These are phyloP conservation scores for Pestalotiopsis sp. DNA, from an alignment of 2,329 filamentous ascomycete genomes.

Conservation along the genomic window DNA sequence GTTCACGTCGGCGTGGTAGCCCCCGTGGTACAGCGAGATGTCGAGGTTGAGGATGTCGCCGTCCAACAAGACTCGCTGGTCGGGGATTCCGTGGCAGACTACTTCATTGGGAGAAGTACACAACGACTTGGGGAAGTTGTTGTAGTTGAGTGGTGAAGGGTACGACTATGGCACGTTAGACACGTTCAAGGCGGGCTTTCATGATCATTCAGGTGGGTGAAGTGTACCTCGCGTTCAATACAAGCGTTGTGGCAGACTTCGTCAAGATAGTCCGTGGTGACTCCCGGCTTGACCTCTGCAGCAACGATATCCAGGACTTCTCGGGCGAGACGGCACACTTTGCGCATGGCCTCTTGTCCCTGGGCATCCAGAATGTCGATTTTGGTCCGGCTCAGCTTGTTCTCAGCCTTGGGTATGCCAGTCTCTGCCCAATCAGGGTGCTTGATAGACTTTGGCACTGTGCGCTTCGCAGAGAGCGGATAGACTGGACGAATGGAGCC, in stretches of 20 bases:
- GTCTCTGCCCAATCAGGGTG: conserved; percentile 70
- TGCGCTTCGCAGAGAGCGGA: conserved; percentile 58
- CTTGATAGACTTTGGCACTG: conserved; percentile 63
- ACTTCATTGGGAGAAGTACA: conserved; percentile 95
- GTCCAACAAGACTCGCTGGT: conserved; percentile 80
- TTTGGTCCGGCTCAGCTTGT: conserved; percentile 57
- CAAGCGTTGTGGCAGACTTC: conserved; percentile 94
- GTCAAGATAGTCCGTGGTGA: conserved; percentile 95
- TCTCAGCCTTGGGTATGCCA: conserved; percentile 52
- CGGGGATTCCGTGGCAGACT: conserved; percentile 96
- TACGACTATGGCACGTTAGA: conserved; percentile 66
- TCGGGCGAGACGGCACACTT: conserved; percentile 82
- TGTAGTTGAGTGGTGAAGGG: conserved; percentile 90
- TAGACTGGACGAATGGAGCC: conserved; percentile 69
- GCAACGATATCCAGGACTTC: conserved; percentile 94
- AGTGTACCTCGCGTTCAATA: conserved; percentile 82
- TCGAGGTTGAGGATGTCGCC: conserved; percentile 97
- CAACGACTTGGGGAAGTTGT: conserved; percentile 93
- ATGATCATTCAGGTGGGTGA: neutral
- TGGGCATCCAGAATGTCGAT: conserved; percentile 78
- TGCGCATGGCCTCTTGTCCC: conserved; percentile 87
- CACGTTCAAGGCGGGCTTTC: neutral
- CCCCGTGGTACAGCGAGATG: conserved; percentile 86
- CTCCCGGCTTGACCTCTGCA: conserved; percentile 80
- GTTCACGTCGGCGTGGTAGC: conserved; percentile 93